Percentiles rank a stretch among this genome's conserved stretches.
Conservation (phyloP, 129 eudicot genomes). For the Artemisia argyi region DNA sequence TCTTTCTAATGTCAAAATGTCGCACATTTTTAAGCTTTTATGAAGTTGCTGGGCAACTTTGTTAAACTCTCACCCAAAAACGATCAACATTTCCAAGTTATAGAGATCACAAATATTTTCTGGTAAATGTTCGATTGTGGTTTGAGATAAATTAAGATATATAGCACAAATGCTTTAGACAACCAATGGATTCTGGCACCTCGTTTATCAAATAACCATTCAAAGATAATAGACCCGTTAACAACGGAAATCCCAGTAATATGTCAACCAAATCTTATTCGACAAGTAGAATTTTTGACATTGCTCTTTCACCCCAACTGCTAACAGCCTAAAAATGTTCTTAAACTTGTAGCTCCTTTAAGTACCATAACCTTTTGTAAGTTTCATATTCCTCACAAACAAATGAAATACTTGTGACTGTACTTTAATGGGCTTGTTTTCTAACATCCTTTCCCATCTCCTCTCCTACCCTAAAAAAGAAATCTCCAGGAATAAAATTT, state of each 20-base stretch:
- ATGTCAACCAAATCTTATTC: constrained; percentile 3
- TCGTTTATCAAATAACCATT: neutral
- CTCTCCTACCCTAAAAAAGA: too few species aligned
- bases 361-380: too few species aligned
- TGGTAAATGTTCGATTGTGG: neutral
- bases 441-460: too few species aligned
- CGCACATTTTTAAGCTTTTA: neutral
- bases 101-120: neutral
- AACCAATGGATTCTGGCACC: neutral
- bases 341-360: too few species aligned
- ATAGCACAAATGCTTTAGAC: neutral
- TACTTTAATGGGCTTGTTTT: too few species aligned
- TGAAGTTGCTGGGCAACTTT: neutral
- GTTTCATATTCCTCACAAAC: too few species aligned
- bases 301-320: neutral
- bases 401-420: too few species aligned
- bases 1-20: neutral
- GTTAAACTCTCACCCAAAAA: neutral
- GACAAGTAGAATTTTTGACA: neutral
- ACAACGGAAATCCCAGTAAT: neutral
- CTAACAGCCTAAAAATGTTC: neutral
- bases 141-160: neutral
- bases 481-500: too few species aligned
- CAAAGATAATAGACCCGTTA: constrained; percentile 16
- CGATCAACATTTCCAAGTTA: neutral